Evolutionary conservation across 148 eudicot species (phyloP), one percentile per base, ranked within the genome.

Genomic region (Rhododendron simsii): DNA sequence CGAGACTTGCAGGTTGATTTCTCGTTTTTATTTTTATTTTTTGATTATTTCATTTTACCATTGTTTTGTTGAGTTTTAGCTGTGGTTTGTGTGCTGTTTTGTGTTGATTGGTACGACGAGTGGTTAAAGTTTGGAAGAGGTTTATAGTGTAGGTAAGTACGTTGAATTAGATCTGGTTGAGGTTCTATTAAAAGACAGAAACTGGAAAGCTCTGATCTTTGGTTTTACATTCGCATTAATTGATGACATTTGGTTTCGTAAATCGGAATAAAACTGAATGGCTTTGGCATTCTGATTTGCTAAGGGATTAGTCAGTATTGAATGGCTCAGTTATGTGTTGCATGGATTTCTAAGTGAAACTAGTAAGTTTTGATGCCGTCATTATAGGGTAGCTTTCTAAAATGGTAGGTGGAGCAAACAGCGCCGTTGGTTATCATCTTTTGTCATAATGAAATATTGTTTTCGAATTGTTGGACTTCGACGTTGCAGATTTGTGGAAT

Each of bases 1-100:
- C 0, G 99, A 97, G 88, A 97, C 96, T 87, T 97, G 99, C 92
- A 91, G 99, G 99, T 96, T 45, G 53, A 55, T 47, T 85, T 82
- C 13, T 20, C 47, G 21, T 84, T 28, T 67, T 67, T 67, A 28
- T 23, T 63, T 23, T 2, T 23, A 1, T 21, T 59, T 21, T 59
- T 1, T 16, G 4, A 1, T 16, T 55, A 16, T 15, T 16, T 55
- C 61, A 14, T n/a, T 3, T 51, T 74, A 30, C 15, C 5, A 3
- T 37, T 67, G 23, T 53, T 76, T 37, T 55, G 45, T 74, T 73
- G 33, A 28, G 21, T 79, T 51, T 50, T 7, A 55, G 30, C 14
- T 37, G 80, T 6, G 33, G 28, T 76, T 16, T 55, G 10, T 37
- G 5, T 10, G 18, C 16, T 44, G 20, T 23, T 41, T 20, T 16